These are phyloP conservation scores for Venturia asperata DNA, from an alignment of 2,329 filamentous ascomycete genomes.

Conservation along the genomic window DNA sequence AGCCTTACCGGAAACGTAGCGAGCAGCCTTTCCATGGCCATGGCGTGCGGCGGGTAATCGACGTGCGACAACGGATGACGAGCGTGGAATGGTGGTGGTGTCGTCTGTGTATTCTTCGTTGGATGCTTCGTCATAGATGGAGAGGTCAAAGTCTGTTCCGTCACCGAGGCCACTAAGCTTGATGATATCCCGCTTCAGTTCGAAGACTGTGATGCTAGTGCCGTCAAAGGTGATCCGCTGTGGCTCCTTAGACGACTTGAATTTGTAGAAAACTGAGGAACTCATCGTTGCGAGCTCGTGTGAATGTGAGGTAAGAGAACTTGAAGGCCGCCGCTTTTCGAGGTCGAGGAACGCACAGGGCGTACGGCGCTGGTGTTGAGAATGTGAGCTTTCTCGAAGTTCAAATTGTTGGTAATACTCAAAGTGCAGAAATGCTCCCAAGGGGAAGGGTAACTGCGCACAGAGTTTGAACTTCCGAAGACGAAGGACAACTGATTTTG, in stretches of 20 bases:
- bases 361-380: neutral
- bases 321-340: neutral
- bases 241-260: constrained; percentile 97
- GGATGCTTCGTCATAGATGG: constrained; percentile 87
- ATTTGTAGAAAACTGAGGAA: constrained; percentile 99
- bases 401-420: constrained; percentile 8
- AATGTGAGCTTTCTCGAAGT: constrained; percentile 11
- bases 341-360: neutral
- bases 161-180: constrained; percentile 87
- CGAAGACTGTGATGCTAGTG: constrained; percentile 95
- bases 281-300: constrained; percentile 55
- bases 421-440: constrained; percentile 13
- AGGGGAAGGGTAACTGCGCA: constrained; percentile 9
- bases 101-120: constrained; percentile 97
- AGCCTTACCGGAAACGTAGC: constrained; percentile 96
- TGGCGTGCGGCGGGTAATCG: constrained; percentile 76
- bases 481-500: constrained; percentile 13
- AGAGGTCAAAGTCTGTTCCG: constrained; percentile 91
- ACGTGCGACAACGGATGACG: constrained; percentile 85
- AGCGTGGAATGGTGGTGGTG: constrained; percentile 91
- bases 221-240: constrained; percentile 94
- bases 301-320: neutral
- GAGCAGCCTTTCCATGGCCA: constrained; percentile 81
- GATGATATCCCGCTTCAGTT: constrained; percentile 98
- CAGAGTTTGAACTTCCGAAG: constrained; percentile 9